A percentile compares a stretch with the other conserved stretches of the same genome.
Evolutionary conservation across 106 monocot species (phyloP).

Genomic region (Dendrobium catenatum): DNA sequence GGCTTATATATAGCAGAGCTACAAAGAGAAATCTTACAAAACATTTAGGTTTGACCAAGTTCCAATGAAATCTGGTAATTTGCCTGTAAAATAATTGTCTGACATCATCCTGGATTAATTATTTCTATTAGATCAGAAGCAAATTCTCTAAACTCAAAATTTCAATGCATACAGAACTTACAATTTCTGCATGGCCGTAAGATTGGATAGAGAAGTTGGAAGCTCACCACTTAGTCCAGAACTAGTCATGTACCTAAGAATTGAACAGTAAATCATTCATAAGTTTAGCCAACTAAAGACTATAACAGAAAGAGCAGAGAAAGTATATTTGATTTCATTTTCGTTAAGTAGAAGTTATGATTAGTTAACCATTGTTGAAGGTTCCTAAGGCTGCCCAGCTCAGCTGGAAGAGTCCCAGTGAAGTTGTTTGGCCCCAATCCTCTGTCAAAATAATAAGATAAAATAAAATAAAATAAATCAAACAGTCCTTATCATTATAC

Average conservation of each 20-base stretch:
- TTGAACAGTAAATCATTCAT: not conserved
- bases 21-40: slow-evolving; percentile 40
- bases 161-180: slow-evolving; percentile 15
- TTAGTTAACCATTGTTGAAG: slow-evolving; percentile 18
- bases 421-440: slow-evolving; percentile 25
- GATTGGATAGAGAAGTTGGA: slow-evolving; percentile 46
- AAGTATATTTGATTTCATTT: not conserved
- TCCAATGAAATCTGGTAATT: slow-evolving; percentile 67
- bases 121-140: not conserved
- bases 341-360: not conserved
- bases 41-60: slow-evolving; percentile 30
- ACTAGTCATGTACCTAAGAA: slow-evolving; percentile 50
- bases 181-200: slow-evolving; percentile 34
- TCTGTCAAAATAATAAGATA: slow-evolving; percentile 14
- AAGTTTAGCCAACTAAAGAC: not conserved
- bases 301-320: not conserved
- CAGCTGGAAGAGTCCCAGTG: slow-evolving; percentile 21
- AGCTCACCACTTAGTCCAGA: slow-evolving; percentile 46
- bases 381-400: slow-evolving; percentile 18
- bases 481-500: not conserved
- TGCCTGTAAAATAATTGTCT: slow-evolving; percentile 63
- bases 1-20: too few relatives aligned
- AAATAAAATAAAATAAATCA: not conserved
- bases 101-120: slow-evolving; percentile 47
- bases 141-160: not conserved